Evolutionary conservation across 2,329 filamentous ascomycete species (phyloP).

Genomic region (Sporothrix protearum): DNA sequence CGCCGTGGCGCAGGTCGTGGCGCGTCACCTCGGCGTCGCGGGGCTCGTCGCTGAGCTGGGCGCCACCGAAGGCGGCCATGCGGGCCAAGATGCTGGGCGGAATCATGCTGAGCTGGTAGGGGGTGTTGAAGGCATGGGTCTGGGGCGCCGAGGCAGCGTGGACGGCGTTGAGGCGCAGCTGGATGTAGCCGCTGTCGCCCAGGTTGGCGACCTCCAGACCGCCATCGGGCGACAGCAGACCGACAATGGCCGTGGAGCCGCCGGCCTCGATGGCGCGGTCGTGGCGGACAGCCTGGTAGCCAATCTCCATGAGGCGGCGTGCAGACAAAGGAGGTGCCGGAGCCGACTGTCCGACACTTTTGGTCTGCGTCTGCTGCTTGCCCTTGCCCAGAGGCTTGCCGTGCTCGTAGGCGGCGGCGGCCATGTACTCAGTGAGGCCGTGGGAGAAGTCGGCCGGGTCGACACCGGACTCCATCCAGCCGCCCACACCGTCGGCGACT

Average conservation of each 20-base stretch:
- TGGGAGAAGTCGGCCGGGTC: conserved; percentile 96
- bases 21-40: conserved; percentile 76
- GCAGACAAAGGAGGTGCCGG: conserved; percentile 51
- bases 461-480: conserved; percentile 88
- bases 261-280: conserved; percentile 74
- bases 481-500: conserved; percentile 90
- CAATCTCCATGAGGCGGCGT: conserved; percentile 70
- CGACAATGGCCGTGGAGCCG: conserved; percentile 90
- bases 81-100: conserved; percentile 75
- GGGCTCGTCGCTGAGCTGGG: conserved; percentile 77
- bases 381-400: conserved; percentile 31
- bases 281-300: conserved; percentile 75
- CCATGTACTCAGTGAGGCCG: conserved; percentile 90
- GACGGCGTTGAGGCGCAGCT: conserved; percentile 80
- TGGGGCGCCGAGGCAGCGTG: conserved; percentile 80
- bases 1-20: conserved; percentile 77
- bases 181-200: conserved; percentile 90
- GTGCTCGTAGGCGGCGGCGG: conserved; percentile 64
- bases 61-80: conserved; percentile 77
- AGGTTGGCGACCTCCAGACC: conserved; percentile 85
- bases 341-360: conserved; percentile 25
- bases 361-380: conserved; percentile 31
- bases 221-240: conserved; percentile 68
- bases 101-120: conserved; percentile 87
- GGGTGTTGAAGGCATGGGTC: conserved; percentile 96